phyloP scores from a whole-genome alignment of 495 filamentous ascomycete genomes.

The Trichoderma parareesei region DNA sequence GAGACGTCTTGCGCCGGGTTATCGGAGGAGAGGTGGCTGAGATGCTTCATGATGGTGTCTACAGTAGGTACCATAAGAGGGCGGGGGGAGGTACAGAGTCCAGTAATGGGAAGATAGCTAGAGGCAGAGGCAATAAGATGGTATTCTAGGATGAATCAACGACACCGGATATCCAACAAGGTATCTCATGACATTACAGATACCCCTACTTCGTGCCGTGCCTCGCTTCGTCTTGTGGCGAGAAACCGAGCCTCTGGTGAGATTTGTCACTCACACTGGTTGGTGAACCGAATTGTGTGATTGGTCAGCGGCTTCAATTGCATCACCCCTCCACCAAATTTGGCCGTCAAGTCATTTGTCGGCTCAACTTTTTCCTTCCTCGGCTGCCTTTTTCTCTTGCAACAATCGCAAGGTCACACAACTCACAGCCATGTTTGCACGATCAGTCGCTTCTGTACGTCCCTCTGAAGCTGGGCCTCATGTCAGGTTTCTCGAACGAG shows the following conservation, averaged over 20 bases:
- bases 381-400: not conserved
- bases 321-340: conserved; percentile 1
- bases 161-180: too few relatives aligned
- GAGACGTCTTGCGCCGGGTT: conserved; percentile 20
- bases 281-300: not conserved
- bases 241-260: not conserved
- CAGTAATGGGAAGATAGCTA: too few relatives aligned
- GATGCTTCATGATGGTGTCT: not conserved
- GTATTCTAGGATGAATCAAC: too few relatives aligned
- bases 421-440: conserved; percentile 6
- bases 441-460: conserved; percentile 6
- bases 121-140: too few relatives aligned
- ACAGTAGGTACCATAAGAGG: not conserved
- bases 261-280: conserved; percentile 5
- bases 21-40: not conserved
- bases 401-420: not conserved
- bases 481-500: not conserved
- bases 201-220: too few relatives aligned
- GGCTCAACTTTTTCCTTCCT: not conserved
- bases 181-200: too few relatives aligned
- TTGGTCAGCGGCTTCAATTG: conserved; percentile 1
- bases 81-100: too few relatives aligned
- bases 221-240: not conserved
- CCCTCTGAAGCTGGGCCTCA: not conserved
- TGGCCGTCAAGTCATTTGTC: not conserved